Evolutionary conservation across 176 grass and related monocot genomes (phyloP), one percentile per base, ranked within the genome.

Genomic region (Panicum miliaceum): DNA sequence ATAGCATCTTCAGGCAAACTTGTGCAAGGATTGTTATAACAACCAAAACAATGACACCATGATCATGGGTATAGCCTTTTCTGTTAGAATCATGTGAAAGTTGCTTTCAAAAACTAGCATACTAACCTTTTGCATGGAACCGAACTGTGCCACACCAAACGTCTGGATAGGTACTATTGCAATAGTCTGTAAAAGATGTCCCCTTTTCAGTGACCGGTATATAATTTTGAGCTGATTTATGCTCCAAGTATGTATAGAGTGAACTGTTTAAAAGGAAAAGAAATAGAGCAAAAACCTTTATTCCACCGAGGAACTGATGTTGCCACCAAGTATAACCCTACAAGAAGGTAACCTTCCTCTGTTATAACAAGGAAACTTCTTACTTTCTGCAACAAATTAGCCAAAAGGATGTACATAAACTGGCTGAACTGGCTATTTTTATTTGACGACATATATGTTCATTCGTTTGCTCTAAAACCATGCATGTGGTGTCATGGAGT

Each of bases 271-370:
- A 1, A 83, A 81, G 84, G 37, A 19, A 62, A 79, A 79, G 64
- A 67, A 54, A 76, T 56, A 77, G 38, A 63, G 20, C 14, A 93
- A 48, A 79, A 61, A 94, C 95, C 90, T 97, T 93, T 88, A 97
- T 91, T 79, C 90, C 92, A 66, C 65, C 75, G 76, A 93, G 79
- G 89, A 97, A 94, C 78, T 97, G 95, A 87, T 93, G 86, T 80
- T 93, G 86, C 84, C 90, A 97, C 90, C 91, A 94, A 86, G 90
- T 94, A 88, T 89, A 89, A 68, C 84, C 92, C 95, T 97, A 84
- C 81, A 89, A 89, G 79, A 84, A 78, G 36, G 87, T 45, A 84
- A 84, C 34, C 63, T 83, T 80, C 80, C 75, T 87, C 80, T 84
- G 89, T 90, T 90, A 90, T 75, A 84, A 87, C 82, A 87, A 75